A percentile compares a stretch with the other conserved stretches of the same genome.
Conservation (phyloP, 1,284 basidiomycete genomes). For the Tilletia setariae region DNA sequence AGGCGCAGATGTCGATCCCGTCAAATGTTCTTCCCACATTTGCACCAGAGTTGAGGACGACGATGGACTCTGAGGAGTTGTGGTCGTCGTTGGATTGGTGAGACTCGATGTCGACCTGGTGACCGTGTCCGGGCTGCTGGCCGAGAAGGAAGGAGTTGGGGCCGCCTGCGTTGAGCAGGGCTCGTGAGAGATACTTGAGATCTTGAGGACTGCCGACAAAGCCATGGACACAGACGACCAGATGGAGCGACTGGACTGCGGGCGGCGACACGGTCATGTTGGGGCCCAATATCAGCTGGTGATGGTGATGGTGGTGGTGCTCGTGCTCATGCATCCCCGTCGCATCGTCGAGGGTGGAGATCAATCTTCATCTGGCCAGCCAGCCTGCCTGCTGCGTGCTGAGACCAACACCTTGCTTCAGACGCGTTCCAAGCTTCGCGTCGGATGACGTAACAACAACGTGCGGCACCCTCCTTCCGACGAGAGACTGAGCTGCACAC, state of each 20-base stretch:
- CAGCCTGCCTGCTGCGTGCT: no score
- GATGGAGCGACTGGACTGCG: background rate
- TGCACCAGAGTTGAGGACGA: constrained; percentile 62
- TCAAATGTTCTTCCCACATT: constrained; percentile 69
- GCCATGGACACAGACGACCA: background rate
- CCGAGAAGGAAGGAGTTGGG: background rate
- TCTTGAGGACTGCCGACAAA: background rate
- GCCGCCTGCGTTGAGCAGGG: background rate
- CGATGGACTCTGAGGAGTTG: constrained; percentile 47
- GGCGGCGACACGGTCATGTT: no score
- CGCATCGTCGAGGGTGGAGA: no score
- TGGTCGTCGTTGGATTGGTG: constrained; percentile 4
- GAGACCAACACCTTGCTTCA: no score
- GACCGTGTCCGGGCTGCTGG: background rate
- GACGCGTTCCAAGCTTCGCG: no score
- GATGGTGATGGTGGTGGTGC: no score
- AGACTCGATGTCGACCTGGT: background rate
- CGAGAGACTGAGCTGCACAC: no score
- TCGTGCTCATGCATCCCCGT: no score
- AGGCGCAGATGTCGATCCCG: constrained; percentile 71
- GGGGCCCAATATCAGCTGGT: no score
- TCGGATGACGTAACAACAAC: no score
- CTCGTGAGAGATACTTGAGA: constrained; percentile 2
- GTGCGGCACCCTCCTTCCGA: no score
- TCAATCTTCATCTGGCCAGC: no score